Conservation (phyloP, 805 yeast genomes). For the Saccharomycopsis sp. region DNA sequence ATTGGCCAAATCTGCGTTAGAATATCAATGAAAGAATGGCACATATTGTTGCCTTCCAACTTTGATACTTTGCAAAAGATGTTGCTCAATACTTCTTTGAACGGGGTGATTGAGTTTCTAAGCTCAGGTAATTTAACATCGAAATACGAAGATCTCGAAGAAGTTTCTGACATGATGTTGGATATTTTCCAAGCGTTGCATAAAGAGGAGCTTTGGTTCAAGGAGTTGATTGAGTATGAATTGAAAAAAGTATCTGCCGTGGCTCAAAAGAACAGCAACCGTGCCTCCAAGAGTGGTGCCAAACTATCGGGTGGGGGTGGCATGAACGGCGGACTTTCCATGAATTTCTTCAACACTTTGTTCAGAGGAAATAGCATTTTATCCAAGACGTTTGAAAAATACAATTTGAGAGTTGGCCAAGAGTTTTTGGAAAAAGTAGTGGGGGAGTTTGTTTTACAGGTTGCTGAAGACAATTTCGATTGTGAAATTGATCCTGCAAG, state of each 20-base stretch:
- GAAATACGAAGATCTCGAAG: slow-evolving; percentile 40
- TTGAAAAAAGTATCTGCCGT: slow-evolving; percentile 31
- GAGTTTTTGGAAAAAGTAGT: slow-evolving; percentile 67
- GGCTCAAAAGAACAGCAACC: not conserved
- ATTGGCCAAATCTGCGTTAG: slow-evolving; percentile 53
- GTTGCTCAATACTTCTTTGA: slow-evolving; percentile 44
- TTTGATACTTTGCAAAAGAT: slow-evolving; percentile 57
- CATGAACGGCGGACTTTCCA: slow-evolving; percentile 23
- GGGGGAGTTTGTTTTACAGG: slow-evolving; percentile 56
- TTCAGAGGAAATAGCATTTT: slow-evolving; percentile 83
- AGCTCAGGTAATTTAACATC: slow-evolving; percentile 25
- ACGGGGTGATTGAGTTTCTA: slow-evolving; percentile 42
- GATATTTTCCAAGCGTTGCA: slow-evolving; percentile 69
- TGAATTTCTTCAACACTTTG: slow-evolving; percentile 47
- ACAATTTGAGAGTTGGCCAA: slow-evolving; percentile 67
- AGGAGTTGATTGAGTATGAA: slow-evolving; percentile 59
- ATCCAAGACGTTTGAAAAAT: slow-evolving; percentile 73
- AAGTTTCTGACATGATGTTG: slow-evolving; percentile 48
- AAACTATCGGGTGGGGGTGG: too few species aligned
- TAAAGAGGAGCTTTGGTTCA: slow-evolving; percentile 65
- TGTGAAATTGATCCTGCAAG: slow-evolving; percentile 80
- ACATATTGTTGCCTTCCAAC: slow-evolving; percentile 48
- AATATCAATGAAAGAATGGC: slow-evolving; percentile 41
- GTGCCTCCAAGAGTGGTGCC: too few species aligned
- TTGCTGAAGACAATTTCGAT: slow-evolving; percentile 39